Evolutionary conservation across 129 eudicot species (phyloP).

Genomic region (Flaveria ramosissima): DNA sequence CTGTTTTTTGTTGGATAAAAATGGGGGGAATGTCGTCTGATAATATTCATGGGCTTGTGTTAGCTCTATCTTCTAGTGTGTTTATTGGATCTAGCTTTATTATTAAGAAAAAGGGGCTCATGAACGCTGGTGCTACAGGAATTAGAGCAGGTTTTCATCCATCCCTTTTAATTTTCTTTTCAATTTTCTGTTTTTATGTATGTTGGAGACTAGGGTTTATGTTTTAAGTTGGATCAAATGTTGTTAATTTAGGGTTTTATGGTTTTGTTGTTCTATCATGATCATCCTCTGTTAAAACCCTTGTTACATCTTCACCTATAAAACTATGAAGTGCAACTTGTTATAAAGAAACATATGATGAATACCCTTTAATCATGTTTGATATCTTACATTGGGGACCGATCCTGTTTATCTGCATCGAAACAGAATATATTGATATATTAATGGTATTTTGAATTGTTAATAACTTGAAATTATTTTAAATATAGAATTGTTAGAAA

Average conservation of each 20-base stretch:
- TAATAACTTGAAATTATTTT: no score
- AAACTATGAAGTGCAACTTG: not conserved
- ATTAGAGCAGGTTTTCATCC: slow-evolving; percentile 66
- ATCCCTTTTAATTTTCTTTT: not conserved
- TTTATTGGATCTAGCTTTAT: slow-evolving; percentile 90
- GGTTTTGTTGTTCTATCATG: not conserved
- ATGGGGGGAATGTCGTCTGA: slow-evolving; percentile 74
- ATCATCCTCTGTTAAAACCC: not conserved
- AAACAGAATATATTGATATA: no score
- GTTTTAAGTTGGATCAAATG: not conserved
- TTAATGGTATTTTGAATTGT: no score
- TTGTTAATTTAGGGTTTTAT: not conserved
- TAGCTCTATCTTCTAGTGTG: slow-evolving; percentile 80
- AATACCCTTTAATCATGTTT: no score
- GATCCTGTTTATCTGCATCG: no score
- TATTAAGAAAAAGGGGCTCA: slow-evolving; percentile 85
- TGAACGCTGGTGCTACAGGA: slow-evolving; percentile 67
- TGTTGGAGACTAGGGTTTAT: slow-evolving; percentile 22
- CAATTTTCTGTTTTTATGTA: not conserved
- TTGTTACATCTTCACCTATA: not conserved
- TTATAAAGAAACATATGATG: not conserved
- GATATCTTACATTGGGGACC: no score
- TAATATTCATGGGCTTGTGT: slow-evolving; percentile 64
- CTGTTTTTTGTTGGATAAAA: slow-evolving; percentile 24
- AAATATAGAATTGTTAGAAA: no score